Percentiles rank a stretch among this genome's conserved stretches.
These are phyloP conservation scores for Marsdenia floribunda DNA, from an alignment of 257 asterid genomes.

Conservation along the genomic window DNA sequence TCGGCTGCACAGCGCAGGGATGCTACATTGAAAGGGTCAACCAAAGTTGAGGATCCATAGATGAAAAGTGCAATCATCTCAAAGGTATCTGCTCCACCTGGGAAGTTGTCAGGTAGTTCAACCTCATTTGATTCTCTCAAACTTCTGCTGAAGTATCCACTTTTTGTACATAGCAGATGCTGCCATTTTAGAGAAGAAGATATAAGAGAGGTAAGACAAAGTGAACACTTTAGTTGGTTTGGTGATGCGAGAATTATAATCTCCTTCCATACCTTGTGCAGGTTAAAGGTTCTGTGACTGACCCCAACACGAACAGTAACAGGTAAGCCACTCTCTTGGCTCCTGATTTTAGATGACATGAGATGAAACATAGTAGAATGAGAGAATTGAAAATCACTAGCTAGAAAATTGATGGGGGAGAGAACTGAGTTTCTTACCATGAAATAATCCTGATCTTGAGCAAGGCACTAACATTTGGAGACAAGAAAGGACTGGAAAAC, in stretches of 20 bases:
- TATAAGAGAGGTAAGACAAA: not conserved
- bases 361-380: not conserved
- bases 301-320: slow-evolving; percentile 48
- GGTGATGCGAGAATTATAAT: not conserved
- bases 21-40: slow-evolving; percentile 57
- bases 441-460: slow-evolving; percentile 70
- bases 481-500: slow-evolving; percentile 46
- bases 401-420: not conserved
- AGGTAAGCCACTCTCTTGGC: slow-evolving; percentile 67
- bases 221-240: not conserved
- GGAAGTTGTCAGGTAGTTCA: slow-evolving; percentile 47
- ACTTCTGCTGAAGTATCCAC: slow-evolving; percentile 55
- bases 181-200: slow-evolving; percentile 19
- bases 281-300: slow-evolving; percentile 49
- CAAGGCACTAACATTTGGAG: slow-evolving; percentile 60
- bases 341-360: slow-evolving; percentile 34
- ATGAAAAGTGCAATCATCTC: slow-evolving; percentile 64
- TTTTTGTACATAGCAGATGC: slow-evolving; percentile 49
- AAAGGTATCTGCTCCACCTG: slow-evolving; percentile 65
- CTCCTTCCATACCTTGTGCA: slow-evolving; percentile 51
- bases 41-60: slow-evolving; percentile 58
- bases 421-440: slow-evolving; percentile 31
- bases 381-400: not conserved
- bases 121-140: slow-evolving; percentile 48
- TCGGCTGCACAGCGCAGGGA: slow-evolving; percentile 68